Percentiles rank a stretch among this genome's conserved stretches.
These are phyloP conservation scores for Fulvia fulva DNA, from an alignment of 2,329 filamentous ascomycete genomes.

Conservation along the genomic window DNA sequence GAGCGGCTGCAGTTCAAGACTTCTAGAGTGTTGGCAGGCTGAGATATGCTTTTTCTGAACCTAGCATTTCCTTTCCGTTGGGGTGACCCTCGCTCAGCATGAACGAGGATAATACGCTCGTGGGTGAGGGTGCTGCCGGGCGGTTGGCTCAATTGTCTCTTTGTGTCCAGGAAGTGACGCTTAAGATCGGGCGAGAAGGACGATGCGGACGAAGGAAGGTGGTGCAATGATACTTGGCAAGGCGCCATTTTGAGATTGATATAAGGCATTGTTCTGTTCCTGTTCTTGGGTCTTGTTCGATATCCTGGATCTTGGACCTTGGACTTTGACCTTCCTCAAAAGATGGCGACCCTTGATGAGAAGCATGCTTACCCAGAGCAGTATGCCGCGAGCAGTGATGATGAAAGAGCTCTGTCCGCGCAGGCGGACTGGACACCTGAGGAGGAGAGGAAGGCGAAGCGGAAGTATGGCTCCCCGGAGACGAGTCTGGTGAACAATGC, in stretches of 20 bases:
- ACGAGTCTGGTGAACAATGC: neutral
- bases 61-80: no score
- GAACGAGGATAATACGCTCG: no score
- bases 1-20: neutral
- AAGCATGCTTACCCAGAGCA: constrained; percentile 1
- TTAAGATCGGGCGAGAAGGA: no score
- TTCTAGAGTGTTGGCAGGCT: neutral
- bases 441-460: constrained; percentile 30
- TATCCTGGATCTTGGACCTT: neutral
- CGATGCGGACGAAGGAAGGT: no score
- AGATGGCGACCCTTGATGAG: constrained; percentile 6
- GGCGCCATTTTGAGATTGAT: no score
- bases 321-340: neutral
- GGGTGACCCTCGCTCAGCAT: no score
- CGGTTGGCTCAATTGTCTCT: no score
- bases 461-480: constrained; percentile 23
- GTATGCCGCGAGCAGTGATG: constrained; percentile 6
- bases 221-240: no score
- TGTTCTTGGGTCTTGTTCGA: neutral
- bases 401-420: constrained; percentile 10
- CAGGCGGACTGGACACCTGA: constrained; percentile 26
- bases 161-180: no score
- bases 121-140: no score
- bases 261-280: neutral
- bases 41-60: neutral